Percentiles rank a stretch among this genome's conserved stretches.
Conservation (phyloP, 257 asterid species). For the Solanum rostratum region DNA sequence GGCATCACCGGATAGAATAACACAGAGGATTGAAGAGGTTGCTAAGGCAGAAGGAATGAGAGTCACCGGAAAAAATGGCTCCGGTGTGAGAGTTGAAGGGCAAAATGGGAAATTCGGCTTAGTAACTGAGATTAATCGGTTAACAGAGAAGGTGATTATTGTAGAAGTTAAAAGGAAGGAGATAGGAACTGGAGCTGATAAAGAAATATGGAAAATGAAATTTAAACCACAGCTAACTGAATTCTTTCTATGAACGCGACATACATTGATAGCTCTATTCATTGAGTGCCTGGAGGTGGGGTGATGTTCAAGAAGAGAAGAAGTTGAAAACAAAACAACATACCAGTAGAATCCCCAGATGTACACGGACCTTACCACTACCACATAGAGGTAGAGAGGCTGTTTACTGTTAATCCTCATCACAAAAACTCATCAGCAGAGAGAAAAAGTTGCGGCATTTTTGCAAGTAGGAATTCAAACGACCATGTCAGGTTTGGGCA, state of each 20-base stretch:
- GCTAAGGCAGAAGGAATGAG: conserved; percentile 27
- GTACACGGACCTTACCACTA: too few relatives aligned
- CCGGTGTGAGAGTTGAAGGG: conserved; percentile 25
- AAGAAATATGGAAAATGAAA: conserved; percentile 37
- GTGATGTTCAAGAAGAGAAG: too few relatives aligned
- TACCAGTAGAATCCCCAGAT: too few relatives aligned
- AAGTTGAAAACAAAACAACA: too few relatives aligned
- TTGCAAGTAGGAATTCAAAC: background rate
- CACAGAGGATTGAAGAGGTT: conserved; percentile 19
- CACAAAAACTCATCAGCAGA: too few relatives aligned
- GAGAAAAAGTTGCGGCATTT: too few relatives aligned
- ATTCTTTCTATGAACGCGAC: conserved; percentile 9
- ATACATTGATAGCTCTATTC: background rate
- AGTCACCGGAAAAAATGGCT: conserved; percentile 18
- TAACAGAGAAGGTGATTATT: conserved; percentile 53
- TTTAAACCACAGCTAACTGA: conserved; percentile 27
- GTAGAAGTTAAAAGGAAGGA: conserved; percentile 37
- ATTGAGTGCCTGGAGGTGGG: too few relatives aligned
- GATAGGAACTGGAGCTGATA: conserved; percentile 15
- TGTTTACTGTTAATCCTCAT: too few relatives aligned
- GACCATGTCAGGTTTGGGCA: background rate
- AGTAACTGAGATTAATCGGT: conserved; percentile 35
- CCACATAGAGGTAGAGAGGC: too few relatives aligned
- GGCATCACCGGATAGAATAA: conserved; percentile 20
- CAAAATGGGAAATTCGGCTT: conserved; percentile 28